Base-by-base conservation (phyloP, 2,329 filamentous ascomycete species). In the Trichoderma sp. region DNA sequence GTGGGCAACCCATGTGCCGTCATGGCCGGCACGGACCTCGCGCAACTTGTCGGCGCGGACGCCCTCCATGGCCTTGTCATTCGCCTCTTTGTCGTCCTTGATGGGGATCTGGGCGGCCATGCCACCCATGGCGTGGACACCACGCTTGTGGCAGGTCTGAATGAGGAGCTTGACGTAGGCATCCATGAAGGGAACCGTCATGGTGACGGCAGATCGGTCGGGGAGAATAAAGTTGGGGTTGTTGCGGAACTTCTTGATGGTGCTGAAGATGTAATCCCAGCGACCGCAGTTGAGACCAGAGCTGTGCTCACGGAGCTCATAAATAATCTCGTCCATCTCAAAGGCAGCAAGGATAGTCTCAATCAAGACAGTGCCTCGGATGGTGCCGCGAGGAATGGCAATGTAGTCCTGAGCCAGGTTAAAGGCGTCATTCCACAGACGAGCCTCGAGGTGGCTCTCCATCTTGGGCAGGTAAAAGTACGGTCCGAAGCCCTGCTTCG, bases 251-350 rank as follows among this genome's bases (percentile, higher is more conserved):
- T 97, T 98, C 91, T 99, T 99, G 89, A 99, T 98, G 83, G 96
- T 95, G 85, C 93, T 97, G 90, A 99, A 99, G 87, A 99, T 98
- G 89, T 99, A 99, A 84, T 99, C 97, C 97, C 97, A 99, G 80
- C 97, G 93, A 78, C 97, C 97, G 86, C 97, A 98, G 91, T 99
- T 99, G 82, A 99, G 91, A 65, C 97, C 97, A 7, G 96, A 93
- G 84, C 93, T 96, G 89, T 99, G 97, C 83, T 98, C 96, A 77
- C 97, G 93, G 79, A 99, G 93, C 88, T 98, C 97, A 86, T 98
- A 99, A 87, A 99, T 98, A 86, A 99, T 98, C 91, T 99, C 97
- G 81, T 99, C 97, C 97, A 99, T 99, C 89, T 99, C 97, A 82
- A 99, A 99, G 18, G 96, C 97, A 59, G 97, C 97, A 60, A 96